phyloP scores from a whole-genome alignment of 2,329 filamentous ascomycete genomes.

The Phaeosphaeriaceae sp. region DNA sequence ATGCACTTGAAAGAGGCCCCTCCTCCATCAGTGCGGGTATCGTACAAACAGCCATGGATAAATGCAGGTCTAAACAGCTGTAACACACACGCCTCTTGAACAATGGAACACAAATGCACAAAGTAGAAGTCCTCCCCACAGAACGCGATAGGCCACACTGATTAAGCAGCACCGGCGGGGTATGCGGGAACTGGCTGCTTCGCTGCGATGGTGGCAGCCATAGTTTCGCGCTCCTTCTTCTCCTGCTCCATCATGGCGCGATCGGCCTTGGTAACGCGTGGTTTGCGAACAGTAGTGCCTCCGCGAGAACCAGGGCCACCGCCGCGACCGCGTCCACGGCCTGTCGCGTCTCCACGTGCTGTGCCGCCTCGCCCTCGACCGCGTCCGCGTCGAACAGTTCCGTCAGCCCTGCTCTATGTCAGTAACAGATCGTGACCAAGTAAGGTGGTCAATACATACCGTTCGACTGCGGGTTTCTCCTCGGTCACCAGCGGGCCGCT shows the following conservation, averaged over 20 bases:
- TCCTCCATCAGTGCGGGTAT: background rate
- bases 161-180: conserved; percentile 18
- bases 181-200: conserved; percentile 28
- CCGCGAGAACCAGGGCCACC: conserved; percentile 76
- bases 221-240: conserved; percentile 75
- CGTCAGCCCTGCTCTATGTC: conserved; percentile 67
- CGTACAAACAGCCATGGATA: background rate
- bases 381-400: conserved; percentile 72
- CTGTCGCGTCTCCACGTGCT: conserved; percentile 50
- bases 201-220: conserved; percentile 45
- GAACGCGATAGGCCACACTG: background rate
- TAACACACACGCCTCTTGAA: background rate
- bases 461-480: conserved; percentile 75
- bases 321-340: conserved; percentile 55
- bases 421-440: conserved; percentile 26
- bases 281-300: conserved; percentile 77
- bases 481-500: conserved; percentile 89
- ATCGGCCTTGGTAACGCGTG: conserved; percentile 85
- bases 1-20: background rate
- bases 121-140: background rate
- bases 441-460: conserved; percentile 53
- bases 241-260: conserved; percentile 82
- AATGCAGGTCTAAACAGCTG: background rate
- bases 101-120: background rate
- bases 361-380: conserved; percentile 64